phyloP scores from a whole-genome alignment of 495 filamentous ascomycete genomes.

The Xylaria grammica region DNA sequence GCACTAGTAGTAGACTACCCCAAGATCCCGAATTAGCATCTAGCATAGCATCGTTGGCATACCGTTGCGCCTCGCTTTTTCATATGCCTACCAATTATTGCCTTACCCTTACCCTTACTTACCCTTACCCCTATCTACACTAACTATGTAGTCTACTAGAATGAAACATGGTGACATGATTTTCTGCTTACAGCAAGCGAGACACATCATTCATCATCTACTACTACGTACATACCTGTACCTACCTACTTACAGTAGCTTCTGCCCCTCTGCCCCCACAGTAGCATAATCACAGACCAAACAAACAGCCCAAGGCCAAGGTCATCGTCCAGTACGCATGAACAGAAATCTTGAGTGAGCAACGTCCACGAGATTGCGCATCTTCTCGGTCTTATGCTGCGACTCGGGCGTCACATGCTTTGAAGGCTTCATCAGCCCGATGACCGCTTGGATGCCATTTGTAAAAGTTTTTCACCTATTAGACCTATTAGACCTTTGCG shows the following conservation, averaged over 20 bases:
- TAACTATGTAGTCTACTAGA: too few relatives aligned
- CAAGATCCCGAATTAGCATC: too few relatives aligned
- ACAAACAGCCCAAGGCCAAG: neutral
- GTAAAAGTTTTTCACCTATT: constrained; percentile 35
- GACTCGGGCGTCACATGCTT: constrained; percentile 39
- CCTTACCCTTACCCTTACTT: too few relatives aligned
- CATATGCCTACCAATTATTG: too few relatives aligned
- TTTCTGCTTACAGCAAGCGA: constrained; percentile 1
- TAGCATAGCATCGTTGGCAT: too few relatives aligned
- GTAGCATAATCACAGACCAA: neutral
- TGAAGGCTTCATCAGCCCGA: constrained; percentile 19
- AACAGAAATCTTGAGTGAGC: neutral
- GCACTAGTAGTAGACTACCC: too few relatives aligned
- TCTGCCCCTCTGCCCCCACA: constrained; percentile 1
- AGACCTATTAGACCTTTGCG: constrained; percentile 9
- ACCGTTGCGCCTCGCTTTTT: too few relatives aligned
- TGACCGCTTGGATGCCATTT: constrained; percentile 23
- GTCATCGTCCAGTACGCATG: neutral
- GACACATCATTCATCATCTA: constrained; percentile 16
- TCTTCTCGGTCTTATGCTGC: constrained; percentile 26
- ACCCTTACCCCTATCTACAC: too few relatives aligned
- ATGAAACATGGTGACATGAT: constrained; percentile 3
- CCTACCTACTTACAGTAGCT: too few relatives aligned
- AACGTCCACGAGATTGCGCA: neutral
- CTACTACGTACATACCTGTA: too few relatives aligned